These are phyloP conservation scores for Erodium maritimum DNA, from an alignment of 345 rosid genomes.

Conservation along the genomic window DNA sequence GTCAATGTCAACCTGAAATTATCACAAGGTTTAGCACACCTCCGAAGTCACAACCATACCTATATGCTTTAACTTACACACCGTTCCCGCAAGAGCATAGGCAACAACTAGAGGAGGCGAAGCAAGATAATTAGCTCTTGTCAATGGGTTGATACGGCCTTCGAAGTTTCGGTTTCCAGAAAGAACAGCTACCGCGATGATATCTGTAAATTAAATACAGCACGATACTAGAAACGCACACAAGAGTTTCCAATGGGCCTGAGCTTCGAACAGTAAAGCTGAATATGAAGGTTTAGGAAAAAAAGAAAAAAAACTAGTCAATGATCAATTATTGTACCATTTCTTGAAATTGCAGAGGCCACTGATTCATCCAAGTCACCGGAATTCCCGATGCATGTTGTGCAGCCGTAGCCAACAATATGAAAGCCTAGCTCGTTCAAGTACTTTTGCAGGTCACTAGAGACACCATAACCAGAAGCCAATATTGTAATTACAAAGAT, in stretches of 20 bases:
- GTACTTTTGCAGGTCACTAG: constrained; percentile 61
- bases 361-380: constrained; percentile 60
- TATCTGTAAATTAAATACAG: constrained; percentile 31
- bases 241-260: neutral
- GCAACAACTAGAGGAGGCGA: constrained; percentile 90
- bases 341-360: constrained; percentile 51
- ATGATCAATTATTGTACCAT: constrained; percentile 24
- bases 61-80: constrained; percentile 6
- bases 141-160: constrained; percentile 72
- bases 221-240: neutral
- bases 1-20: constrained; percentile 66
- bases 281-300: neutral
- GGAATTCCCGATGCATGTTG: constrained; percentile 72
- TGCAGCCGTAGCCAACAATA: constrained; percentile 76
- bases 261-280: too few relatives aligned
- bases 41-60: too few relatives aligned
- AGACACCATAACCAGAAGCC: constrained; percentile 3
- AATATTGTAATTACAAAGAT: neutral
- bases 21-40: neutral
- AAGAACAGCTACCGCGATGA: constrained; percentile 72
- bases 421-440: constrained; percentile 55
- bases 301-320: neutral
- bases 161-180: constrained; percentile 84
- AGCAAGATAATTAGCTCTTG: constrained; percentile 83
- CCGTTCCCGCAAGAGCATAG: constrained; percentile 83